These are phyloP conservation scores for Nepenthes gracilis DNA, from an alignment of 148 eudicot genomes.

Conservation along the genomic window DNA sequence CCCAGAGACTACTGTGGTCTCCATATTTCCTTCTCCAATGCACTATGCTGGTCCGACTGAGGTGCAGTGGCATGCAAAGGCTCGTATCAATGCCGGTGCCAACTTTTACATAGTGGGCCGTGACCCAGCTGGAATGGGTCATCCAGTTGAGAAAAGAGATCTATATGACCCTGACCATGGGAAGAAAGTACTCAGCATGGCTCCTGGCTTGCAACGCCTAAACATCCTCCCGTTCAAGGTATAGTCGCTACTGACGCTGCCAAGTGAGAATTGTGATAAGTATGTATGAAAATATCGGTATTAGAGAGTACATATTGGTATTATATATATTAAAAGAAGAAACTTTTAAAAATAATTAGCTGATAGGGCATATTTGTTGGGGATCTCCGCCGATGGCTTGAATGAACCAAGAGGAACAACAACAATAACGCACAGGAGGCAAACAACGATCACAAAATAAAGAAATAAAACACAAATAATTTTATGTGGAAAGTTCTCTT, in stretches of 20 bases:
- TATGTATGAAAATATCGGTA: no score
- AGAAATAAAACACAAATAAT: no score
- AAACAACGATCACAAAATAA: no score
- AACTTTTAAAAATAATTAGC: no score
- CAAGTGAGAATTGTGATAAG: no score
- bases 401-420: no score
- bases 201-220: constrained; percentile 86
- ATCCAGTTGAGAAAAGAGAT: constrained; percentile 83
- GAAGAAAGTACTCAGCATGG: constrained; percentile 89
- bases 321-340: no score
- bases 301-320: no score
- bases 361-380: no score
- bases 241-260: background rate
- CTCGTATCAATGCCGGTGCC: constrained; percentile 93
- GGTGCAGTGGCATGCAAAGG: constrained; percentile 98
- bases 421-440: no score
- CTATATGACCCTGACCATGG: constrained; percentile 91
- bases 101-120: constrained; percentile 95
- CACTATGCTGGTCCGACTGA: constrained; percentile 98
- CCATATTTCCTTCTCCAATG: constrained; percentile 97
- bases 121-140: constrained; percentile 96
- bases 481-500: no score
- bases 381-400: no score
- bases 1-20: constrained; percentile 90
- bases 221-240: constrained; percentile 94